Base-by-base conservation (phyloP, 768 basidiomycete genomes). In the Hypholoma sublateritium region DNA sequence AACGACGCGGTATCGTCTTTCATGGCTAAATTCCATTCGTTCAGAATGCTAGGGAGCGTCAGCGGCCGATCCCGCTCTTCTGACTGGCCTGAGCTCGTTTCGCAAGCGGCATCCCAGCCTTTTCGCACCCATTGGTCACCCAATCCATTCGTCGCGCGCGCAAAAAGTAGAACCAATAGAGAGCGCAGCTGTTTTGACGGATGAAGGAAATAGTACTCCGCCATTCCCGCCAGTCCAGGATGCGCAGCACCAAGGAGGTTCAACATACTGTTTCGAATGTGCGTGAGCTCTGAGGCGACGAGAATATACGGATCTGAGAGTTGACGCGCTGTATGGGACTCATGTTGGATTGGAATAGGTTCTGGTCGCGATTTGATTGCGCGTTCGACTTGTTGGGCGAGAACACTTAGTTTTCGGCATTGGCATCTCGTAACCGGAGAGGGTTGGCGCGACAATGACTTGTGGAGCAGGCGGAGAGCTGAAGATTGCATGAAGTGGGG, bases 181-280 rank as follows among this genome's bases (percentile, higher is more conserved):
- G 97, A 94, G 5, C 97, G 84, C 24, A 98, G 78, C 67, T 98
- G 95, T 67, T 95, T 95, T 11, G 93, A 91, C 13, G 89, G 88
- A 57, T 91, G 86, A 48, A 88, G 74, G 69, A 98, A 98, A 76
- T 97, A 98, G 73, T 92, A 95, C 61, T 91, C 84, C 2, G 96
- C 95, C 53, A 97, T 87, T 50, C 91, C 86, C 58, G 88, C 85
- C 50, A 98, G 85, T 3, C 86, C 84, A 1, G 96, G 91, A 70
- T 98, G 93, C 7, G 93, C 89, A 2, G 91, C 88, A 17, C 93
- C 95, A 6, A 98, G 81, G 39, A 98, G 80, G 57, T 78, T 75
- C 58, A 94, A 77, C 43, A 98, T 79, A 49, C 83, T 87, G 17
- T 81, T 78, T 56, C 88, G 86, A 41, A 99, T 77, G 53, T 80